Conservation (phyloP, 1,139 yeast species). For the Dujonia santamariae region DNA sequence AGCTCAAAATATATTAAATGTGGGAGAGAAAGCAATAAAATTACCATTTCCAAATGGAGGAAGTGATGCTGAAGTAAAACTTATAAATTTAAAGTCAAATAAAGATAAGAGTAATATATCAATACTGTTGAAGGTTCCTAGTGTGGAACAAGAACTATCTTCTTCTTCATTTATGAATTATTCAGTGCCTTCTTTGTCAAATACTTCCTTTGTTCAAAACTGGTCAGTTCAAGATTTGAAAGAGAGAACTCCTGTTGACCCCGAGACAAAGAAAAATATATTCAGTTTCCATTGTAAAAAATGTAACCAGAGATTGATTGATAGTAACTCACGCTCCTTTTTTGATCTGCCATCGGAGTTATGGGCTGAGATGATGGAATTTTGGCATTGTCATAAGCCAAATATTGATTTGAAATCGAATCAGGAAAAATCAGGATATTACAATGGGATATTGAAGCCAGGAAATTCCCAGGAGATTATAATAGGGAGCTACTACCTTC, state of each 20-base stretch:
- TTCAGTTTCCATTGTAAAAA: constrained; percentile 33
- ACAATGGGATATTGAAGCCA: constrained; percentile 46
- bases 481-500: constrained; percentile 58
- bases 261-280: constrained; percentile 18
- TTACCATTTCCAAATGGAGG: constrained; percentile 3
- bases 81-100: constrained; percentile 3
- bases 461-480: constrained; percentile 34
- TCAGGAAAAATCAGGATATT: constrained; percentile 14
- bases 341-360: constrained; percentile 84
- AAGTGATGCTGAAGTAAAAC: constrained; percentile 1
- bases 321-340: constrained; percentile 28
- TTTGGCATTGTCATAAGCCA: constrained; percentile 98
- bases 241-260: constrained; percentile 25
- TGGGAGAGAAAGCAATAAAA: constrained; percentile 2
- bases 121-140: constrained; percentile 10
- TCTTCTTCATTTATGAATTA: constrained; percentile 19
- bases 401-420: constrained; percentile 19
- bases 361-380: constrained; percentile 96
- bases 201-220: constrained; percentile 13
- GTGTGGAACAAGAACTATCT: constrained; percentile 5
- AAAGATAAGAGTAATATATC: constrained; percentile 8
- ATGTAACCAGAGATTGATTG: constrained; percentile 27
- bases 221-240: constrained; percentile 43
- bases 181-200: constrained; percentile 8
- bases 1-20: background rate